A percentile compares a stretch with the other conserved stretches of the same genome.
Evolutionary conservation across 148 eudicot species (phyloP).

Genomic region (Rhododendron kiyosumense): DNA sequence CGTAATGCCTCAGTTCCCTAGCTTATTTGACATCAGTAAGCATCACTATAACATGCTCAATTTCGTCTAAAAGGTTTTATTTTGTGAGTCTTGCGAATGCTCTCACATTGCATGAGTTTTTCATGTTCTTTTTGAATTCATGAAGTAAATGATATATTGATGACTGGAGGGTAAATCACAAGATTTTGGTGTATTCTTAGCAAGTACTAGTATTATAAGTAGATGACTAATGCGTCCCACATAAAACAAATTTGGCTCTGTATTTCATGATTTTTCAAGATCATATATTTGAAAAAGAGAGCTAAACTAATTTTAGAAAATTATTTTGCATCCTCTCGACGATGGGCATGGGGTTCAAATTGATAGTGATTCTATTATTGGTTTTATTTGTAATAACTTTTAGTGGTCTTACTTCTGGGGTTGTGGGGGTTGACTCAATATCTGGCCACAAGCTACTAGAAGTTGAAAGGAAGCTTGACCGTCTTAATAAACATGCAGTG

Average conservation of each 20-base stretch:
- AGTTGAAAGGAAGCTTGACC: conserved; percentile 18
- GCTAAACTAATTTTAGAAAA: background rate
- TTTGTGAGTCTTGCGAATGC: background rate
- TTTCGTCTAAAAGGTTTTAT: background rate
- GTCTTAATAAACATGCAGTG: conserved; percentile 23
- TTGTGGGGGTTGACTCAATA: background rate
- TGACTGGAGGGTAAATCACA: conserved; percentile 37
- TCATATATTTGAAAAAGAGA: background rate
- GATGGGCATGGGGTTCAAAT: conserved; percentile 13
- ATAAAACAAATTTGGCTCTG: background rate
- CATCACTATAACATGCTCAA: background rate
- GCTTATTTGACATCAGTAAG: background rate
- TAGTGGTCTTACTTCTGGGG: background rate
- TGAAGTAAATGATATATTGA: conserved; percentile 20
- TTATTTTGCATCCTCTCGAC: background rate
- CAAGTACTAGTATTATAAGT: background rate
- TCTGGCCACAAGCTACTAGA: conserved; percentile 3
- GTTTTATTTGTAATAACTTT: conserved; percentile 4
- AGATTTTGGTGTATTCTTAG: background rate
- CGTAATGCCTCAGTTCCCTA: background rate
- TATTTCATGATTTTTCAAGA: background rate
- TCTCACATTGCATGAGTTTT: background rate
- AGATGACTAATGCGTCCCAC: background rate
- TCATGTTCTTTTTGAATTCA: background rate
- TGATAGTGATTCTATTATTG: conserved; percentile 4